A percentile compares a stretch with the other conserved stretches of the same genome.
Evolutionary conservation across 176 grass and related monocot species (phyloP).

Genomic region (Aegilops umbellulata): DNA sequence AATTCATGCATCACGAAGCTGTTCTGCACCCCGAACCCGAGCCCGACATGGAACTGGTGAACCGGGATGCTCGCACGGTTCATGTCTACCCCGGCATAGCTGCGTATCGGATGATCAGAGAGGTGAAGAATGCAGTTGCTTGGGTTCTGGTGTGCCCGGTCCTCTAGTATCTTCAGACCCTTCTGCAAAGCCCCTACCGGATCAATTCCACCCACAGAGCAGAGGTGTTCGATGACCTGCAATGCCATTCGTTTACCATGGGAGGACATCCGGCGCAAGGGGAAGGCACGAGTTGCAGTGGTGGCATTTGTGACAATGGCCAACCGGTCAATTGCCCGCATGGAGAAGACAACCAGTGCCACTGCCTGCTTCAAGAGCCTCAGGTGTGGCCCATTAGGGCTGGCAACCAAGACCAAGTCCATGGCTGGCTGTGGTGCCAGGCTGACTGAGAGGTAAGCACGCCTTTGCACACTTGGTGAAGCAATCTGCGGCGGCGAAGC

Average conservation of each 20-base stretch:
- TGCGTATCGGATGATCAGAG: conserved; percentile 51
- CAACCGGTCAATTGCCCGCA: conserved; percentile 67
- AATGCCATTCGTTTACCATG: conserved; percentile 78
- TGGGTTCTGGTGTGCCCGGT: conserved; percentile 80
- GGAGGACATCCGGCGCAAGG: conserved; percentile 78
- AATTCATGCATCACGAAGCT: conserved; percentile 90
- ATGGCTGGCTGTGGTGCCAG: conserved; percentile 74
- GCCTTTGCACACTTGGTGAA: conserved; percentile 47
- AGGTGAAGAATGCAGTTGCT: conserved; percentile 80
- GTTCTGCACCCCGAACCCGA: conserved; percentile 65
- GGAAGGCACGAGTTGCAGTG: conserved; percentile 80
- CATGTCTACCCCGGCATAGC: conserved; percentile 31
- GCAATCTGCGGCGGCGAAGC: conserved; percentile 33
- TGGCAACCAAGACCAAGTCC: conserved; percentile 83
- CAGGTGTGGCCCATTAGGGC: conserved; percentile 80
- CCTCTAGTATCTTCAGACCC: conserved; percentile 83
- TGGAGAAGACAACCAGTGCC: conserved; percentile 83
- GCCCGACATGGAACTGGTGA: conserved; percentile 80
- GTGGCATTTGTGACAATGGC: conserved; percentile 91
- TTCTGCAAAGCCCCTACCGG: conserved; percentile 77
- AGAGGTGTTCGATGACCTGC: conserved; percentile 87
- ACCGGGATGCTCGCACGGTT: conserved; percentile 44
- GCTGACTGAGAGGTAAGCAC: conserved; percentile 69
- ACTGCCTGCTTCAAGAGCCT: conserved; percentile 92
- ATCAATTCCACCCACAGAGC: conserved; percentile 66